These are phyloP conservation scores for Pseudogymnoascus sp. DNA, from an alignment of 2,329 filamentous ascomycete genomes.

Conservation along the genomic window DNA sequence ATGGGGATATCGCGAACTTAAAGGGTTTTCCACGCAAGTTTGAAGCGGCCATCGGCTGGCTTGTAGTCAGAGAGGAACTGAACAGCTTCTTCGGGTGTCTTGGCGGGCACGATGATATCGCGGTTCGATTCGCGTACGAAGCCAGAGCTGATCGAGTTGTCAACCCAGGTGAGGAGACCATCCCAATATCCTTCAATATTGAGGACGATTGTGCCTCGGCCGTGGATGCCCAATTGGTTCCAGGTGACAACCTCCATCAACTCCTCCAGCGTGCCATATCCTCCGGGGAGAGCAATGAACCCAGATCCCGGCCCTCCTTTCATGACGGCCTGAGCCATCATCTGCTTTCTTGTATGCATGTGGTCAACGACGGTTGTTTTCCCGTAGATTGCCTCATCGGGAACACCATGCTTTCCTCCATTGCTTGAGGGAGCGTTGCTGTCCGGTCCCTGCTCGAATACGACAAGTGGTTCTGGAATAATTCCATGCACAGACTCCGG, in stretches of 20 bases:
- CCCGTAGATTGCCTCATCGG: constrained; percentile 59
- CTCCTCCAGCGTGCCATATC: constrained; percentile 94
- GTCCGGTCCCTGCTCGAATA: constrained; percentile 60
- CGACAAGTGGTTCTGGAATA: constrained; percentile 77
- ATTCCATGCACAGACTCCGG: constrained; percentile 82
- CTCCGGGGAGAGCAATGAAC: constrained; percentile 81
- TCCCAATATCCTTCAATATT: constrained; percentile 93
- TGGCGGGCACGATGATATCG: constrained; percentile 70
- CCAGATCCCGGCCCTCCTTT: constrained; percentile 72
- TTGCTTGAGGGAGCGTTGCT: constrained; percentile 39
- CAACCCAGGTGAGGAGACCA: constrained; percentile 74
- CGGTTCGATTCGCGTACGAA: constrained; percentile 67
- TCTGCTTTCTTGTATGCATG: constrained; percentile 91
- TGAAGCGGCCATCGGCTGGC: constrained; percentile 64
- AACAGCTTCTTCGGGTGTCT: constrained; percentile 63
- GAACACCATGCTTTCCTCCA: constrained; percentile 28
- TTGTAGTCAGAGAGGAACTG: constrained; percentile 63
- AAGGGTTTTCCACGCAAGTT: constrained; percentile 64
- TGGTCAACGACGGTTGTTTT: constrained; percentile 80
- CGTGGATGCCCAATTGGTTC: constrained; percentile 95
- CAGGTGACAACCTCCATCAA: constrained; percentile 85
- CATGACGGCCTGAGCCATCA: constrained; percentile 86
- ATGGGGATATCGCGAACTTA: neutral
- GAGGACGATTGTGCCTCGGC: constrained; percentile 65
- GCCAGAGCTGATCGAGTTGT: constrained; percentile 62